Percentiles rank a stretch among this genome's conserved stretches.
These are phyloP conservation scores for Chrysosphaeria jannelii DNA, from an alignment of 2,329 filamentous ascomycete species.

Conservation along the genomic window DNA sequence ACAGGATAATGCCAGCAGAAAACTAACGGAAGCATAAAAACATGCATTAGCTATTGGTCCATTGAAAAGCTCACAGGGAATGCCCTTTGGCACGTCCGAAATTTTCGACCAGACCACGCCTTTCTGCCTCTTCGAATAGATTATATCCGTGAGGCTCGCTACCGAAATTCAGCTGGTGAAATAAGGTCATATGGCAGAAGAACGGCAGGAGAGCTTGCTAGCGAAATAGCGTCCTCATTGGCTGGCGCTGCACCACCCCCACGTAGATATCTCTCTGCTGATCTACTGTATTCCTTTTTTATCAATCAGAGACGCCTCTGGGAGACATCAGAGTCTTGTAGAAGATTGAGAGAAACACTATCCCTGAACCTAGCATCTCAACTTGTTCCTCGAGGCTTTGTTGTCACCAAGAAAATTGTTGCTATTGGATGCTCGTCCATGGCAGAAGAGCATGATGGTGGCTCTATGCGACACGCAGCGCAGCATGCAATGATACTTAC, in stretches of 20 bases:
- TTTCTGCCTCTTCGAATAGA: constrained; percentile 3
- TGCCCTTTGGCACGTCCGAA: constrained; percentile 3
- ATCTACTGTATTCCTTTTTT: neutral
- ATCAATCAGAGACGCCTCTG: constrained; percentile 1
- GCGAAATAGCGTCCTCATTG: constrained; percentile 1
- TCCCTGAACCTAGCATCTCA: constrained; percentile 1
- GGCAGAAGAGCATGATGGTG: constrained; percentile 1
- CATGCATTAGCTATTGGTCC: constrained; percentile 4
- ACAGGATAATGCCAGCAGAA: constrained; percentile 2
- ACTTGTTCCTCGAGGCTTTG: constrained; percentile 1
- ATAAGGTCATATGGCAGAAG: constrained; percentile 1
- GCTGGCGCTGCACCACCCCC: neutral
- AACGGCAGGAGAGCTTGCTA: constrained; percentile 2
- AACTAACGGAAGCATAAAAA: too few species aligned
- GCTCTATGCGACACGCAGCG: constrained; percentile 1
- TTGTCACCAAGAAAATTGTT: constrained; percentile 3
- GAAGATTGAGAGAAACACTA: constrained; percentile 3
- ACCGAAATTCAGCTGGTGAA: constrained; percentile 2
- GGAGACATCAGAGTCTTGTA: constrained; percentile 3
- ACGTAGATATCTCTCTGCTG: too few species aligned
- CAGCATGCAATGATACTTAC: constrained; percentile 5
- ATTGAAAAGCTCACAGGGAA: constrained; percentile 4
- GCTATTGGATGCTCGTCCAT: constrained; percentile 4
- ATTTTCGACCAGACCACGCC: constrained; percentile 2
- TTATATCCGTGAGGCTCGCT: constrained; percentile 3